Evolutionary conservation across 306 rosid genomes (phyloP).

Genomic region (Trifolium dubium): DNA sequence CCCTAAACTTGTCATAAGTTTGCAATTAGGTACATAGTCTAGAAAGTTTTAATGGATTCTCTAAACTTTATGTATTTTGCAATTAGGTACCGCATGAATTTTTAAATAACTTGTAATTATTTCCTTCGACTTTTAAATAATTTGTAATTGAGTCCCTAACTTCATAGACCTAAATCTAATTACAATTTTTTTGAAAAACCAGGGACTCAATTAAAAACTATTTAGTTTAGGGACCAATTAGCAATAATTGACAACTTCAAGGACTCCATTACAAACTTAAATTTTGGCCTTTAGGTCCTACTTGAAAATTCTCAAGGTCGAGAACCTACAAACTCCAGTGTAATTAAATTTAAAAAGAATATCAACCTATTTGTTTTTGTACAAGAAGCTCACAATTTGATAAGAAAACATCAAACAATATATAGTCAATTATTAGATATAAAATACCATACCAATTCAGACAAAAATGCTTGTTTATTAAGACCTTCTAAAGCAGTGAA

Average conservation of each 20-base stretch:
- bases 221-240: constrained; percentile 1
- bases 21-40: not conserved
- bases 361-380: not conserved
- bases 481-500: constrained; percentile 96
- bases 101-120: not conserved
- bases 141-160: not conserved
- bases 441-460: constrained; percentile 74
- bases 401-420: constrained; percentile 30
- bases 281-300: not conserved
- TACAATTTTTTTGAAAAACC: not conserved
- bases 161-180: not conserved
- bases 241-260: not conserved
- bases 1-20: not conserved
- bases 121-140: not conserved
- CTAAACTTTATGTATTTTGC: not conserved
- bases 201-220: not conserved
- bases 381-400: constrained; percentile 30
- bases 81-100: not conserved
- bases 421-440: constrained; percentile 22
- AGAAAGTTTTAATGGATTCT: not conserved
- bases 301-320: not conserved
- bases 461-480: constrained; percentile 95
- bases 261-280: not conserved
- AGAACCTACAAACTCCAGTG: not conserved
- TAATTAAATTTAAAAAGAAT: constrained; percentile 3